These are phyloP conservation scores for Aspergillus melleus DNA, from an alignment of 2,329 filamentous ascomycete genomes.

Conservation along the genomic window DNA sequence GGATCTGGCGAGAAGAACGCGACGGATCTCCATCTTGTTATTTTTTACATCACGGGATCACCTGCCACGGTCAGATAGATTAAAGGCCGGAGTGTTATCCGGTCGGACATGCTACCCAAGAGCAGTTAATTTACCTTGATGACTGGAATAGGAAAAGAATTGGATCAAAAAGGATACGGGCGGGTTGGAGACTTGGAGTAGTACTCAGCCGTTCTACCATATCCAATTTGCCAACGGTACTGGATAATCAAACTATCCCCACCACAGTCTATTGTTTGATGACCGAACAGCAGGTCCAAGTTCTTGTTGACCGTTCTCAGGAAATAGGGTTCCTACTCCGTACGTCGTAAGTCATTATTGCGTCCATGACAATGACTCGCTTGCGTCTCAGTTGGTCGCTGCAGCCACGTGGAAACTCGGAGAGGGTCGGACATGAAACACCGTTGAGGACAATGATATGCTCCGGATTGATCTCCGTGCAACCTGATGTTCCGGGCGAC, in stretches of 20 bases:
- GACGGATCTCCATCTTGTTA: neutral
- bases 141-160: neutral
- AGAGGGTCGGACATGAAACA: conserved; percentile 9
- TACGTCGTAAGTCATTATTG: too few relatives aligned
- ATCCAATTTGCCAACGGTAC: conserved; percentile 1
- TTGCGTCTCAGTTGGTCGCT: conserved; percentile 11
- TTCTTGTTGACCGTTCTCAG: conserved; percentile 1
- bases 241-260: conserved; percentile 13
- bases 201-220: neutral
- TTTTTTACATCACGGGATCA: neutral
- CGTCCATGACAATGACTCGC: neutral
- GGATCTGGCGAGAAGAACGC: neutral
- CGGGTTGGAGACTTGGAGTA: neutral
- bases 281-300: conserved; percentile 20
- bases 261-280: conserved; percentile 12
- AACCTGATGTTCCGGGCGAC: neutral
- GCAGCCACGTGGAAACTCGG: conserved; percentile 14
- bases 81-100: neutral
- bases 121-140: neutral
- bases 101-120: neutral
- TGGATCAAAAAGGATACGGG: conserved; percentile 1
- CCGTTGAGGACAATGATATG: neutral
- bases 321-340: neutral
- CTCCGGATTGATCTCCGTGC: neutral
- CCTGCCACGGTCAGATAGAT: neutral